Base-by-base conservation (phyloP, 148 eudicot genomes). In the Pharnaceum exiguum region DNA sequence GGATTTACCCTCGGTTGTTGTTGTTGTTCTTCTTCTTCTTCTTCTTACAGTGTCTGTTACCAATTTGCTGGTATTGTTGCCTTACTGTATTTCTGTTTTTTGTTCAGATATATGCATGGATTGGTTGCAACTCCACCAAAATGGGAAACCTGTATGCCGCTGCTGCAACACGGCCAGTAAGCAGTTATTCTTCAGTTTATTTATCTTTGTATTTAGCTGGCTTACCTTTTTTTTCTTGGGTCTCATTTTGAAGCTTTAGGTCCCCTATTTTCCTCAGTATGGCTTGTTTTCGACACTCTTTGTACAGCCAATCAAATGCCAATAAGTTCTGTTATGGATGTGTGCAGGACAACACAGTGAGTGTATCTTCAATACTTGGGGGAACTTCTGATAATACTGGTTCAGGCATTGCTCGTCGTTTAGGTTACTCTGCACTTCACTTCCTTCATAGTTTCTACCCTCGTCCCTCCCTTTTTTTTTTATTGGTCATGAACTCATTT, bases 361-460 rank as follows among this genome's bases (percentile, higher is more conserved):
- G 95, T 47, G 87, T 87, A 26, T 70, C 85, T 59, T 71, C 85
- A 42, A 60, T 90, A 60, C 81, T 84, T 44, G 93, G 85, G 32
- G 82, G 89, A 44, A 64, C 82, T 66, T 80, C 95, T 76, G 97
- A 90, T 75, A 90, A 86, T 64, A 78, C 85, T 55, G 97, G 95
- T 49, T 76, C 89, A 55, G 77, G 95, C 65, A 78, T 87, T 57
- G 93, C 97, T 51, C 89, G 89, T 46, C 78, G 97, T 33, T 63
- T 87, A 76, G 97, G 97, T 82, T 65, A 66, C 21, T 63, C 43
- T 51, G 43, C 26, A 5, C 22, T 42, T 35, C 9, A n/a, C 32
- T 0, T 5, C 31, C 36, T 35, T 39, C n/a, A 6, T 27, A 17
- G 55, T 62, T 22, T 18, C 7, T 29, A n/a, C n/a, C n/a, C n/a